These are phyloP conservation scores for Bryum argenteum DNA, from an alignment of 225 moss, liverwort and hornwort genomes.

Conservation along the genomic window DNA sequence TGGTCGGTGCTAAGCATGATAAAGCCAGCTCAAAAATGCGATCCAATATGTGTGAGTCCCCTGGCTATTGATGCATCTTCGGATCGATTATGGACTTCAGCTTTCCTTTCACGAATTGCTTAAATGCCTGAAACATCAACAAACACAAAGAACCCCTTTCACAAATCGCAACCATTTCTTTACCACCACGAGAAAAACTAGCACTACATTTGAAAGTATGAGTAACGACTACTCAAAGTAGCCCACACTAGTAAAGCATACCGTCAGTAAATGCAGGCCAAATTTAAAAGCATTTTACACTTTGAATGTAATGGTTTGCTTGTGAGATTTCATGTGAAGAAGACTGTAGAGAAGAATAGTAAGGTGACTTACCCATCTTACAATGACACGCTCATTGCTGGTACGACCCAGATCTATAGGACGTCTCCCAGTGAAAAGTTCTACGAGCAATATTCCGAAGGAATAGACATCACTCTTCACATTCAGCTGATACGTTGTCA, in stretches of 20 bases:
- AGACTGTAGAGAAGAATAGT: conserved; percentile 2
- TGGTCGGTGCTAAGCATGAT: conserved; percentile 93
- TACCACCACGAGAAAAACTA: not conserved
- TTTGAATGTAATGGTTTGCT: too few species aligned
- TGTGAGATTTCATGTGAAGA: not conserved
- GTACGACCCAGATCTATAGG: conserved; percentile 58
- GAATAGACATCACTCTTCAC: conserved; percentile 67
- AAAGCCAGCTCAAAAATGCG: conserved; percentile 86
- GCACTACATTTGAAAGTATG: too few species aligned
- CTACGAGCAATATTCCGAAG: conserved; percentile 61
- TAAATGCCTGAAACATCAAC: conserved; percentile 92
- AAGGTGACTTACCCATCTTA: conserved; percentile 51
- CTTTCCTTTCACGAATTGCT: conserved; percentile 83
- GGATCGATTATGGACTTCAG: conserved; percentile 83
- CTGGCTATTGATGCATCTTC: conserved; percentile 54
- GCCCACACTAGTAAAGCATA: too few species aligned
- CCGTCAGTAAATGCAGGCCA: too few species aligned
- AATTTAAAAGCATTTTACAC: too few species aligned
- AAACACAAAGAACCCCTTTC: not conserved
- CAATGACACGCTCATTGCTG: conserved; percentile 61
- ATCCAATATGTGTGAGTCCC: conserved; percentile 60
- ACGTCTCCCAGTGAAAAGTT: conserved; percentile 64
- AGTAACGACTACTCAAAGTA: too few species aligned
- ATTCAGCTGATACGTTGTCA: conserved; percentile 65
- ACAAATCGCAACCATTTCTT: not conserved